Evolutionary conservation across 169 alveolate genomes (phyloP).

Genomic region (Neospora caninum): DNA sequence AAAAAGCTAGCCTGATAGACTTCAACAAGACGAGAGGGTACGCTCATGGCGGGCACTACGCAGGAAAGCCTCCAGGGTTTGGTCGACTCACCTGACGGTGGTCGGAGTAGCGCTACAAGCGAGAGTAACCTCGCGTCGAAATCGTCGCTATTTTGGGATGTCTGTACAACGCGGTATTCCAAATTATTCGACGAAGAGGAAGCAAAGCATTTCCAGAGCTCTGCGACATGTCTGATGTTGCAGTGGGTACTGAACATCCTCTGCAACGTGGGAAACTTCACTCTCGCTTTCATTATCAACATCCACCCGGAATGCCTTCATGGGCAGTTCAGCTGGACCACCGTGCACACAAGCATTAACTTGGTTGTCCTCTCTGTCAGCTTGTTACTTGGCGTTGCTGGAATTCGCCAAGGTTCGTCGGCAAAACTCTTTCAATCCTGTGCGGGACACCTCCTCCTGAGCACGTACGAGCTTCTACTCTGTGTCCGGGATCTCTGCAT

Average conservation of each 20-base stretch:
- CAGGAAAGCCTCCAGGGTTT: neutral
- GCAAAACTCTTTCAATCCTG: constrained; percentile 24
- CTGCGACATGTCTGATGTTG: neutral
- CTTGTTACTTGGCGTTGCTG: neutral
- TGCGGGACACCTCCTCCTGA: constrained; percentile 29
- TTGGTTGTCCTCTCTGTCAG: neutral
- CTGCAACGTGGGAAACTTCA: constrained; percentile 22
- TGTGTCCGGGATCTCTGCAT: constrained; percentile 14
- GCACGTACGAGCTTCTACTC: constrained; percentile 24
- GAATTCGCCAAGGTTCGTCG: neutral
- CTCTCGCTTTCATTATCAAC: neutral
- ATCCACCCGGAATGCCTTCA: constrained; percentile 5
- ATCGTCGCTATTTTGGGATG: neutral
- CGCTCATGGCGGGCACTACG: neutral
- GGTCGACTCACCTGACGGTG: neutral
- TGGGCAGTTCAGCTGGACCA: constrained; percentile 29
- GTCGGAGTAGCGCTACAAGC: neutral
- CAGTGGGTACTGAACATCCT: constrained; percentile 17
- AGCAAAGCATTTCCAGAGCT: neutral
- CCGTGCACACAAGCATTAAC: constrained; percentile 32
- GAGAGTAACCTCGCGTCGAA: neutral
- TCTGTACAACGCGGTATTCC: neutral
- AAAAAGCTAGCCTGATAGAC: no score
- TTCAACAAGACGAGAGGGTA: no score
- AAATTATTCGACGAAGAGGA: constrained; percentile 21